Base-by-base conservation (phyloP, 768 basidiomycete species). In the Infundibulicybe gibba region DNA sequence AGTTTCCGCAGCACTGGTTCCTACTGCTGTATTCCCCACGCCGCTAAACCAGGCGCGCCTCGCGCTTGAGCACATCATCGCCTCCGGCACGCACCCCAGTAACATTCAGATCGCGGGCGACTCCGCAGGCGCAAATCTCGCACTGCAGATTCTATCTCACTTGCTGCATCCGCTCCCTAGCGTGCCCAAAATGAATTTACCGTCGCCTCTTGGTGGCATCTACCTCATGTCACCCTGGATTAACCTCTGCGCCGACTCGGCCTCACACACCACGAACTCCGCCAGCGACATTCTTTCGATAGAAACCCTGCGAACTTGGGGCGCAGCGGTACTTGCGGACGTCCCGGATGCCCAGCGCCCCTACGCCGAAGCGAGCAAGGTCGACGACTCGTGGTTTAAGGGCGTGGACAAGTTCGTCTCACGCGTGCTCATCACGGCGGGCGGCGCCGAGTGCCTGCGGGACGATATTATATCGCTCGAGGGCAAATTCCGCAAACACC, bases 211-310 rank as follows among this genome's bases (percentile, higher is more conserved):
- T 19, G 54, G 61, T 21, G 65, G 67, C 2, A 60, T 57, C 3
- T 67, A 60, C 45, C 53, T 71, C 45, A 64, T 72, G 52, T 74
- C 72, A 9, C 69, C 70, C 13, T 74, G 71, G 72, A 55, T 61
- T 6, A 52, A 50, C 37, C 55, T 69, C 21, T 38, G 52, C 17
- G 56, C 49, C 8, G 52, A 57, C 6, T 55, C 56, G 19, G 43
- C 47, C n/a, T 67, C 62, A 9, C 56, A 57, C 45, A 12, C 19
- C 15, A 54, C 50, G 37, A 64, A 68, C 47, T 53, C 52, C 30
- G 37, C 49, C 16, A 56, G 37, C 31, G 70, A 71, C 47, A 52
- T 60, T 30, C 16, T 70, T 25, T 19, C 42, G 6, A 17, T 44
- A 5, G 20, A 4, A 3, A 44, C 49, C 6, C 32, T 65, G 31